Evolutionary conservation across 257 asterid genomes (phyloP), one percentile per base, ranked within the genome.

Genomic region (Ajuga chamaepitys): DNA sequence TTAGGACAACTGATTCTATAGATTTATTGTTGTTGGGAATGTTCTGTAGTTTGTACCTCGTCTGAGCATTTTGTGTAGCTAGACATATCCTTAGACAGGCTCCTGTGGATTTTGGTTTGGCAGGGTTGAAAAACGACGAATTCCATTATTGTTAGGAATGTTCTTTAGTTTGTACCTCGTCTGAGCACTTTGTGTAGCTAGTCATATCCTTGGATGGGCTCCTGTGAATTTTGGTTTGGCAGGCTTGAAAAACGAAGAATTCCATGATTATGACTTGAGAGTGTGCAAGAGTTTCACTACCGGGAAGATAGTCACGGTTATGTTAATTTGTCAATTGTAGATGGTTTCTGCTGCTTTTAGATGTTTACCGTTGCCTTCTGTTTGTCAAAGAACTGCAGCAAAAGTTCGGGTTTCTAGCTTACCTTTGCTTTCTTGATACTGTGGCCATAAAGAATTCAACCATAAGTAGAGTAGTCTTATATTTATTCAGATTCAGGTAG

Each of bases 61-160:
- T 18, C 73, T 44, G 13, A 67, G 58, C 45, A 26, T 54, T 41
- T 54, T 17, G n/a, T n/a, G n/a, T n/a, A n/a, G n/a, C n/a, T n/a
- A n/a, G n/a, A n/a, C n/a, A n/a, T n/a, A n/a, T n/a, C n/a, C n/a
- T n/a, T n/a, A n/a, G n/a, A n/a, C n/a, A n/a, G n/a, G n/a, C n/a
- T n/a, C n/a, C n/a, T n/a, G n/a, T n/a, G n/a, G n/a, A n/a, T n/a
- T n/a, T n/a, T 25, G 8, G 53, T 5, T 25, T 25, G 9, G 22
- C 21, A 5, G 22, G 25, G 4, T 13, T 53, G n/a, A n/a, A 53
- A 53, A 38, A 46, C 22, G 21, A 54, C n/a, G 6, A 18, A 16
- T 37, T 28, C 10, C 25, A n/a, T n/a, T n/a, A n/a, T n/a, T n/a
- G 30, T 1, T 4, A 53, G n/a, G 22, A 54, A 40, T 40, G n/a